These are phyloP conservation scores for Trametes pubescens DNA, from an alignment of 1,284 basidiomycete species.

Conservation along the genomic window DNA sequence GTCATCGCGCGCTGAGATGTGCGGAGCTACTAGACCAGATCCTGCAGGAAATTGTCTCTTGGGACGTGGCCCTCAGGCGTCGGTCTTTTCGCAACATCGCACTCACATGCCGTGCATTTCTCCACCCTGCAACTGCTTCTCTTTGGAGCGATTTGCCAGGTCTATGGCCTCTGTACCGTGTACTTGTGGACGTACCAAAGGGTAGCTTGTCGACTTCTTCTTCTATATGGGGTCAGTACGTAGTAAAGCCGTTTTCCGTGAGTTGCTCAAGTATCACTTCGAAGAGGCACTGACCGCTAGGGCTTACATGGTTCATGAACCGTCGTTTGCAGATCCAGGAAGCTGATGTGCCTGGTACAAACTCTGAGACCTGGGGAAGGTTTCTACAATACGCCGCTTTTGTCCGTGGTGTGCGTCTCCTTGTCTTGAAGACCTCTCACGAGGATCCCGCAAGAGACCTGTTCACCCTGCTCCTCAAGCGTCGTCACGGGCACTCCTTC, in stretches of 20 bases:
- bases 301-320: background rate
- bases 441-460: too few relatives aligned
- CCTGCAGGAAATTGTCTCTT: background rate
- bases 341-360: too few relatives aligned
- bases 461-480: too few relatives aligned
- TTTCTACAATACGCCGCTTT: too few relatives aligned
- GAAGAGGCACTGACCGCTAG: background rate
- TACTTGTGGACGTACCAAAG: background rate
- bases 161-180: background rate
- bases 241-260: background rate
- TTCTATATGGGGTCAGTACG: background rate
- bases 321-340: too few relatives aligned
- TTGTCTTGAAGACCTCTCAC: too few relatives aligned
- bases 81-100: background rate
- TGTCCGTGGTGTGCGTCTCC: too few relatives aligned
- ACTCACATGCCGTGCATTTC: background rate
- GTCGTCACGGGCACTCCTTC: too few relatives aligned
- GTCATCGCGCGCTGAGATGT: background rate
- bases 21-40: background rate
- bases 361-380: too few relatives aligned
- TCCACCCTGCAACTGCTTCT: background rate
- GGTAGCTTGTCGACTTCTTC: background rate
- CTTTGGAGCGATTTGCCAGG: background rate
- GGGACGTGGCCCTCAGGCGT: background rate
- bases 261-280: background rate